Conservation (phyloP, 495 filamentous ascomycete genomes). For the Penicillium cinerascens region DNA sequence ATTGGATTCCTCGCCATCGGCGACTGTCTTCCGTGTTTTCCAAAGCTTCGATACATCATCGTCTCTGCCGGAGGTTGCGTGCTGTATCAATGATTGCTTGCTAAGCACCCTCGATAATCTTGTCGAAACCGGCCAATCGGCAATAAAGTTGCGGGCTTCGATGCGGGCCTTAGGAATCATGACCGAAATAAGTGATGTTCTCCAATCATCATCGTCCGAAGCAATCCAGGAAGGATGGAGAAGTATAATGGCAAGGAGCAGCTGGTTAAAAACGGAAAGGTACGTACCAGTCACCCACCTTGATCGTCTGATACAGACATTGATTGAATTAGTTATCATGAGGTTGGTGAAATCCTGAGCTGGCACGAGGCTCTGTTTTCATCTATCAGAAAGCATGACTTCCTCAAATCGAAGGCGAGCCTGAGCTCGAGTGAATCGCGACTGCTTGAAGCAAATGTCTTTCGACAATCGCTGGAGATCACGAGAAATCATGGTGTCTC, state of each 20-base stretch:
- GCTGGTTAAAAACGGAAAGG: constrained; percentile 77
- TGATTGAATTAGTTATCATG: constrained; percentile 62
- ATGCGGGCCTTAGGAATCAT: constrained; percentile 73
- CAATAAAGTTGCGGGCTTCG: constrained; percentile 56
- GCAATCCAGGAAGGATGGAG: constrained; percentile 61
- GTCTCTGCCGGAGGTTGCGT: constrained; percentile 47
- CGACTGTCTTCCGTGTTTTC: constrained; percentile 73
- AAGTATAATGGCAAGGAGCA: constrained; percentile 59
- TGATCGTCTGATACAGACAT: constrained; percentile 13
- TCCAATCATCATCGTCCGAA: constrained; percentile 54
- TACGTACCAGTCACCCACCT: constrained; percentile 27
- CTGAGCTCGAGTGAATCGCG: constrained; percentile 60
- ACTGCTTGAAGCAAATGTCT: constrained; percentile 65
- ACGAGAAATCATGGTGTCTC: constrained; percentile 73
- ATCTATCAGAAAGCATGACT: constrained; percentile 63
- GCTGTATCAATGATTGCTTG: constrained; percentile 61
- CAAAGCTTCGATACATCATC: constrained; percentile 70
- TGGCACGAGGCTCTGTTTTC: constrained; percentile 80
- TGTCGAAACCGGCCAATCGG: constrained; percentile 51
- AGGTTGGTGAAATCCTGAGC: constrained; percentile 76
- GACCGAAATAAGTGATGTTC: constrained; percentile 75
- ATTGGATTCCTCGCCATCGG: constrained; percentile 55
- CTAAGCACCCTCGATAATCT: constrained; percentile 59
- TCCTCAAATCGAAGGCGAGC: constrained; percentile 56
- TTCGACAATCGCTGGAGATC: constrained; percentile 69